Evolutionary conservation across 352 stramenopile species (phyloP).

Genomic region (Blastocystis sp.): DNA sequence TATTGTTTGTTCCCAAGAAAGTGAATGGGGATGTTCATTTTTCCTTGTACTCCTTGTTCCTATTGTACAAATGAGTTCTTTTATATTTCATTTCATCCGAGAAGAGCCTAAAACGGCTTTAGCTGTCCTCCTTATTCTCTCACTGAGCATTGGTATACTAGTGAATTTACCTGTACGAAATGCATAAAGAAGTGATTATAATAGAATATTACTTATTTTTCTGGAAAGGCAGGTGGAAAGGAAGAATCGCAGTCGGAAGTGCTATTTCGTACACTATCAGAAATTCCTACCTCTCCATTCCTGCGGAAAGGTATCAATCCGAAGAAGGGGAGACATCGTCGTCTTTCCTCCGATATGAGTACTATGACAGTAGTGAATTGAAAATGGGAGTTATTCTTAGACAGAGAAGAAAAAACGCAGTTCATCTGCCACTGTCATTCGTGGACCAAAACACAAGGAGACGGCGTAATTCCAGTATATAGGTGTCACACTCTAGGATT

Average conservation of each 20-base stretch:
- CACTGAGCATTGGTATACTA: neutral
- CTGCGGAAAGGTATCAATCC: neutral
- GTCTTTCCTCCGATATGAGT: neutral
- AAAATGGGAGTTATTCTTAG: too few relatives aligned
- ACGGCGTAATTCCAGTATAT: neutral
- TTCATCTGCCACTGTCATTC: too few relatives aligned
- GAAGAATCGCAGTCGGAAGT: neutral
- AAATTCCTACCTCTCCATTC: neutral
- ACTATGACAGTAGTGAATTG: neutral
- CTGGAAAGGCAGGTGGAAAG: neutral
- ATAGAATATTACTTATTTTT: slow-evolving; percentile 17
- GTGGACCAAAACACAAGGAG: neutral
- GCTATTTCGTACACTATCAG: neutral
- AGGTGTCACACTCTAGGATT: neutral
- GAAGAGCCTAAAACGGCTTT: slow-evolving; percentile 11
- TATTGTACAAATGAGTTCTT: neutral
- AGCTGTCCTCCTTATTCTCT: neutral
- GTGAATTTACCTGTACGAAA: neutral
- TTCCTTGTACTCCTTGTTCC: neutral
- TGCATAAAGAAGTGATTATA: neutral
- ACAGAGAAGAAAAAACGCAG: too few relatives aligned
- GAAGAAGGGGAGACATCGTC: neutral
- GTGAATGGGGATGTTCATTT: neutral
- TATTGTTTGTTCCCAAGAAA: neutral
- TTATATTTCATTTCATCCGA: neutral